Percentiles rank a stretch among this genome's conserved stretches.
phyloP scores from a whole-genome alignment of 1,284 basidiomycete species.

The Trichosporon sp. region DNA sequence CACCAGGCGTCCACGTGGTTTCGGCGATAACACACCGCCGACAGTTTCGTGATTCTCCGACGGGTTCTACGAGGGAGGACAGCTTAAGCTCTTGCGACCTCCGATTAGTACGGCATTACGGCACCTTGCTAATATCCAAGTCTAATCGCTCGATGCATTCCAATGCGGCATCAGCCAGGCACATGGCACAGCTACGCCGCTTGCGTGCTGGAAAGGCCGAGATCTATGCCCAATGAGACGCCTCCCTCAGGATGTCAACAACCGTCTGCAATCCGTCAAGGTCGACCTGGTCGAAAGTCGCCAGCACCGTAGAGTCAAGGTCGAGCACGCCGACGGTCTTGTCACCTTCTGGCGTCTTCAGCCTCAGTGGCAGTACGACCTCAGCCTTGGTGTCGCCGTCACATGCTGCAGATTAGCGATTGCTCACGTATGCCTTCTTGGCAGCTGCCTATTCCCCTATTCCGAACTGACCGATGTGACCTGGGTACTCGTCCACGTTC shows the following conservation, averaged over 20 bases:
- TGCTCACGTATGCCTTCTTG: neutral
- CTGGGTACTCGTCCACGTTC: slow-evolving; percentile 72
- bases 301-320: slow-evolving; percentile 69
- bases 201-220: neutral
- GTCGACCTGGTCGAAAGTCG: slow-evolving; percentile 72
- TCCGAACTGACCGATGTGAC: slow-evolving; percentile 61
- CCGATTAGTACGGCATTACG: no score
- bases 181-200: neutral
- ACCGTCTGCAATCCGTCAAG: slow-evolving; percentile 66
- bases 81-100: neutral
- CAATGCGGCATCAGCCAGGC: neutral
- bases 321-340: slow-evolving; percentile 70
- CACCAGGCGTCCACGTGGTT: neutral
- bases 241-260: slow-evolving; percentile 56
- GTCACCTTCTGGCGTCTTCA: slow-evolving; percentile 20
- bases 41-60: neutral
- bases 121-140: neutral
- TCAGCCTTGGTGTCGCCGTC: slow-evolving; percentile 81
- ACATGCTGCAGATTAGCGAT: slow-evolving; percentile 56
- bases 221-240: slow-evolving; percentile 29
- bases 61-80: neutral
- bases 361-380: slow-evolving; percentile 69
- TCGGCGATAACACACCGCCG: neutral
- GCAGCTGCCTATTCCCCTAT: neutral
- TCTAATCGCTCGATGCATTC: neutral